phyloP scores from a whole-genome alignment of 2,329 filamentous ascomycete species.

The Calonectria naviculata region DNA sequence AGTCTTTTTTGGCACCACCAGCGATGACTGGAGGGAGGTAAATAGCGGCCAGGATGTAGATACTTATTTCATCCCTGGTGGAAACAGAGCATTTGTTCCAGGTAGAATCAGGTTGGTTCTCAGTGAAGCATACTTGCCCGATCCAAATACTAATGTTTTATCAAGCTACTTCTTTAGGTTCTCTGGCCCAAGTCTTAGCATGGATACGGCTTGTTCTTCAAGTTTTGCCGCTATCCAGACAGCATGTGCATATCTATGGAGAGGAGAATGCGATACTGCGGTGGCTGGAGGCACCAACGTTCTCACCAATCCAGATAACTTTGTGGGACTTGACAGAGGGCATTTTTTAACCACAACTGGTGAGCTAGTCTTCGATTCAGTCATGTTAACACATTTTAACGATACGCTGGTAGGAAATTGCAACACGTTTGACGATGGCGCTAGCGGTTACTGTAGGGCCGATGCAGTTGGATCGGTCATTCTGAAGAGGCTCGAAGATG shows the following conservation, averaged over 20 bases:
- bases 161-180: constrained; percentile 80
- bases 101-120: constrained; percentile 31
- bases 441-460: constrained; percentile 85
- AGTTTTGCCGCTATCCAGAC: constrained; percentile 75
- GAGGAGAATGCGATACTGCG: constrained; percentile 73
- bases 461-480: constrained; percentile 81
- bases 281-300: constrained; percentile 74
- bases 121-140: background rate
- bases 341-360: constrained; percentile 68
- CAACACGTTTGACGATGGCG: constrained; percentile 83
- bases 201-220: constrained; percentile 82
- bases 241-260: constrained; percentile 69
- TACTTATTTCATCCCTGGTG: constrained; percentile 60
- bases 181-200: constrained; percentile 75
- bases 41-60: constrained; percentile 79
- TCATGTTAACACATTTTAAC: background rate
- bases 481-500: constrained; percentile 69
- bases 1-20: constrained; percentile 80
- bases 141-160: background rate
- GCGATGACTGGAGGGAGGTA: constrained; percentile 82
- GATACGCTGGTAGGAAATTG: background rate
- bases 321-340: constrained; percentile 71
- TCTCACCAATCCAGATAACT: constrained; percentile 74
- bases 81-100: constrained; percentile 35
- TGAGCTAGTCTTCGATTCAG: background rate